A percentile compares a stretch with the other conserved stretches of the same genome.
These are phyloP conservation scores for Suillus ampliporus DNA, from an alignment of 768 basidiomycete species.

Conservation along the genomic window DNA sequence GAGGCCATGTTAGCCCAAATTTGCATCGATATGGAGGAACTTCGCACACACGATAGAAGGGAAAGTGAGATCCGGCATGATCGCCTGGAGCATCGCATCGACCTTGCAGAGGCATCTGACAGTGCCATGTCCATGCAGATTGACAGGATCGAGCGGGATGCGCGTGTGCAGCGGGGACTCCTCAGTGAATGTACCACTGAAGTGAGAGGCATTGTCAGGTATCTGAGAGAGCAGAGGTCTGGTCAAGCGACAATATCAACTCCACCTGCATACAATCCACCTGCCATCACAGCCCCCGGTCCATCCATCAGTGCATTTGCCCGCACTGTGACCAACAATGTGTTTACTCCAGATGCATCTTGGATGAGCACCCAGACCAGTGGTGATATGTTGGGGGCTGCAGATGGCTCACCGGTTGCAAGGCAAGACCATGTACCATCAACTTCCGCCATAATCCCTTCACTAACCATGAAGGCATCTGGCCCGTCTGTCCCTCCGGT, in stretches of 20 bases:
- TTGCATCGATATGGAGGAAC: not conserved
- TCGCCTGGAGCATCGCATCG: too few relatives aligned
- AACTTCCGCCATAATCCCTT: not conserved
- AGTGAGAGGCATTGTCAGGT: not conserved
- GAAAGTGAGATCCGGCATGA: too few relatives aligned
- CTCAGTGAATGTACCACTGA: not conserved
- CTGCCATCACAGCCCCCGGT: not conserved
- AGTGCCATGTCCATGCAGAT: too few relatives aligned
- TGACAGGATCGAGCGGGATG: not conserved
- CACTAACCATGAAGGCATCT: not conserved
- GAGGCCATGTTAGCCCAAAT: slow-evolving; percentile 2
- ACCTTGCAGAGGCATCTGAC: too few relatives aligned
- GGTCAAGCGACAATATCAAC: not conserved
- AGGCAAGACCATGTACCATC: not conserved
- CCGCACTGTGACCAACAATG: not conserved
- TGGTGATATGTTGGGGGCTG: not conserved
- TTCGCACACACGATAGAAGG: not conserved
- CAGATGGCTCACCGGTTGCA: not conserved
- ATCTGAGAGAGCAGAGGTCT: not conserved
- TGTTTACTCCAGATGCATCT: not conserved
- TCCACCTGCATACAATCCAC: not conserved
- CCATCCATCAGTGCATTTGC: not conserved
- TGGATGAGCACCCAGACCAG: not conserved
- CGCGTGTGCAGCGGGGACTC: not conserved
- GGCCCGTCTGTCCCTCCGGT: not conserved